These are phyloP conservation scores for Dinochytrium kinnereticum DNA, from an alignment of 371 early-diverging fungal genomes.

Conservation along the genomic window DNA sequence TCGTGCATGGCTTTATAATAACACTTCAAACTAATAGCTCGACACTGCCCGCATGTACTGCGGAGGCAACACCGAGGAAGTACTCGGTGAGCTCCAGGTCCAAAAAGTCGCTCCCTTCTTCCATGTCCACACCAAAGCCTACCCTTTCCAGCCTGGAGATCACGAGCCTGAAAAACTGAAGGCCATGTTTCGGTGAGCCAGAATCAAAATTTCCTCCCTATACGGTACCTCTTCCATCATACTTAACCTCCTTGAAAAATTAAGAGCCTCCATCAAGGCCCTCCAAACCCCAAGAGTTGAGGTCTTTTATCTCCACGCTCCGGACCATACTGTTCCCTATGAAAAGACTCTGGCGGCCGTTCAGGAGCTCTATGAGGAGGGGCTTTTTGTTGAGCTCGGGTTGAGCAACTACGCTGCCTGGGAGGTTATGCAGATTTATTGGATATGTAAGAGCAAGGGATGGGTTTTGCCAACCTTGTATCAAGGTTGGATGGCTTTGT, in stretches of 20 bases:
- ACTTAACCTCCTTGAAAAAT: slow-evolving; percentile 15
- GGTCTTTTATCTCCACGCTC: slow-evolving; percentile 53
- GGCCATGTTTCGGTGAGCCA: slow-evolving; percentile 39
- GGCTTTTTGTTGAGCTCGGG: slow-evolving; percentile 46
- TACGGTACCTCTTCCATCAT: not conserved
- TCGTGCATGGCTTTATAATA: not conserved
- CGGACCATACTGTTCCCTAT: slow-evolving; percentile 46
- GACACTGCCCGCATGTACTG: slow-evolving; percentile 58
- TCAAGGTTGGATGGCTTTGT: no score
- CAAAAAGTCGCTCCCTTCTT: slow-evolving; percentile 29
- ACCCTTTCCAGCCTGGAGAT: slow-evolving; percentile 59
- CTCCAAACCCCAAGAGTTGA: slow-evolving; percentile 36
- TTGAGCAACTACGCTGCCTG: slow-evolving; percentile 47
- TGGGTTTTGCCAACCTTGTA: slow-evolving; percentile 51
- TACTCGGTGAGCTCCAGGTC: slow-evolving; percentile 51
- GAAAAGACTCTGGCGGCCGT: slow-evolving; percentile 44
- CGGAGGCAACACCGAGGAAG: slow-evolving; percentile 62
- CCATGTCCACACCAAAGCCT: slow-evolving; percentile 63
- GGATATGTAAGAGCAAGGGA: slow-evolving; percentile 44
- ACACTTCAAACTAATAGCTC: slow-evolving; percentile 26
- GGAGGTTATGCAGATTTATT: slow-evolving; percentile 50
- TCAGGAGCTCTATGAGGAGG: slow-evolving; percentile 42
- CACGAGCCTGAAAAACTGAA: slow-evolving; percentile 57
- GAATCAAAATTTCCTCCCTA: no score
- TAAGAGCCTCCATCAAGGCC: slow-evolving; percentile 44